A percentile compares a stretch with the other conserved stretches of the same genome.
These are phyloP conservation scores for Chlamydomonas eustigma DNA, from an alignment of 139 green algal genomes.

Conservation along the genomic window DNA sequence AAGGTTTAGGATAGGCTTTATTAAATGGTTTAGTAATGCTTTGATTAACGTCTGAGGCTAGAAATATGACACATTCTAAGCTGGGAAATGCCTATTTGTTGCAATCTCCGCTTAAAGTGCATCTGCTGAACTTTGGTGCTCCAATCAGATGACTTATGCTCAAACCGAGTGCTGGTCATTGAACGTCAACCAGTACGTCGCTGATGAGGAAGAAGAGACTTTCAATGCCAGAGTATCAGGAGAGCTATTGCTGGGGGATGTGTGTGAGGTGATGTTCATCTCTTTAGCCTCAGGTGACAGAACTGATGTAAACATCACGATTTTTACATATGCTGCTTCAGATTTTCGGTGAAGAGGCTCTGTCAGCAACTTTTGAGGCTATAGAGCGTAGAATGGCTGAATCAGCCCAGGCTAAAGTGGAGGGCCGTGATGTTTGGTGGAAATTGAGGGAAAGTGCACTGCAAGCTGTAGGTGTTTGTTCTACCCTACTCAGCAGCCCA, in stretches of 20 bases:
- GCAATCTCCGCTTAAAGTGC: no score
- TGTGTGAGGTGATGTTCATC: slow-evolving; percentile 31
- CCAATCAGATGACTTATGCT: not conserved
- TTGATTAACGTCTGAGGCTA: no score
- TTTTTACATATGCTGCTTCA: not conserved
- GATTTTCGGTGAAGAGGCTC: slow-evolving; percentile 35
- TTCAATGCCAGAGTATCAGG: slow-evolving; percentile 52
- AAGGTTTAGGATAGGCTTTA: no score
- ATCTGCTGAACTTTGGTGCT: no score
- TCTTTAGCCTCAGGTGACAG: not conserved
- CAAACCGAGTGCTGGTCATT: not conserved
- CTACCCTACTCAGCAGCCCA: no score
- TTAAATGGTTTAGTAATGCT: no score
- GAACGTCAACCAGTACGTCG: slow-evolving; percentile 17
- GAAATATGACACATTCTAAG: no score
- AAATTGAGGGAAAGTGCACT: slow-evolving; percentile 67
- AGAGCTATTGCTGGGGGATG: slow-evolving; percentile 70
- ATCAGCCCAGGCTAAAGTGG: slow-evolving; percentile 29
- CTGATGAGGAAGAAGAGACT: slow-evolving; percentile 66
- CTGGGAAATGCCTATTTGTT: no score
- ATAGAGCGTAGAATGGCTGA: slow-evolving; percentile 33
- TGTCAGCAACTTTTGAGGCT: slow-evolving; percentile 25
- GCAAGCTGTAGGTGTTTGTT: slow-evolving; percentile 63
- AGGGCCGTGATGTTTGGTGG: slow-evolving; percentile 59
- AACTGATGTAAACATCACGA: no score